These are phyloP conservation scores for Iris macrosiphon DNA, from an alignment of 106 monocot genomes.

Conservation along the genomic window DNA sequence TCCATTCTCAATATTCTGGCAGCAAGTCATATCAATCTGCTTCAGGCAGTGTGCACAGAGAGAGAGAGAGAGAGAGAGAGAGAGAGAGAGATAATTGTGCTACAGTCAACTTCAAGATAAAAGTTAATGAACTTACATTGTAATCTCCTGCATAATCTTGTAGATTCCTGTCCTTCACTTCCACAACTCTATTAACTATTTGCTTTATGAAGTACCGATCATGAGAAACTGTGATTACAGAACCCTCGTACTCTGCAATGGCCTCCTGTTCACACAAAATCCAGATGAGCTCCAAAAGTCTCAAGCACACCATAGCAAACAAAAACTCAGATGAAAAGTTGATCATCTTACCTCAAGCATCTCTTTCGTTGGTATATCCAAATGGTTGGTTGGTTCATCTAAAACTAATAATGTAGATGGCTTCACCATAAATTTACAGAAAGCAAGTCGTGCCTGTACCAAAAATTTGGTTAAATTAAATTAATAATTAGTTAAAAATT, in stretches of 20 bases:
- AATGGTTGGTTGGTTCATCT: slow-evolving; percentile 99
- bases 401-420: slow-evolving; percentile 93
- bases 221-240: slow-evolving; percentile 95
- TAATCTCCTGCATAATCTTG: slow-evolving; percentile 98
- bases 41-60: too few relatives aligned
- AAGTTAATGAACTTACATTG: slow-evolving; percentile 46
- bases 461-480: slow-evolving; percentile 7
- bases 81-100: too few relatives aligned
- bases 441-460: slow-evolving; percentile 86
- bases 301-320: background rate
- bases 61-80: too few relatives aligned
- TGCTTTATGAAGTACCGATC: slow-evolving; percentile 96
- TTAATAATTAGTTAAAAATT: too few relatives aligned
- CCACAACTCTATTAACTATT: slow-evolving; percentile 92
- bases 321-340: slow-evolving; percentile 6
- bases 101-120: background rate
- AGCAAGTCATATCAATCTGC: background rate
- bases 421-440: slow-evolving; percentile 99
- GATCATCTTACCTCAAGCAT: slow-evolving; percentile 82
- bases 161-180: slow-evolving; percentile 66
- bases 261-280: slow-evolving; percentile 68
- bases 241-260: slow-evolving; percentile 79
- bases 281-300: background rate
- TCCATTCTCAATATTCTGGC: too few relatives aligned
- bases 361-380: slow-evolving; percentile 99